Conservation (phyloP, 805 yeast species). For the Babjeviella inositovora region DNA sequence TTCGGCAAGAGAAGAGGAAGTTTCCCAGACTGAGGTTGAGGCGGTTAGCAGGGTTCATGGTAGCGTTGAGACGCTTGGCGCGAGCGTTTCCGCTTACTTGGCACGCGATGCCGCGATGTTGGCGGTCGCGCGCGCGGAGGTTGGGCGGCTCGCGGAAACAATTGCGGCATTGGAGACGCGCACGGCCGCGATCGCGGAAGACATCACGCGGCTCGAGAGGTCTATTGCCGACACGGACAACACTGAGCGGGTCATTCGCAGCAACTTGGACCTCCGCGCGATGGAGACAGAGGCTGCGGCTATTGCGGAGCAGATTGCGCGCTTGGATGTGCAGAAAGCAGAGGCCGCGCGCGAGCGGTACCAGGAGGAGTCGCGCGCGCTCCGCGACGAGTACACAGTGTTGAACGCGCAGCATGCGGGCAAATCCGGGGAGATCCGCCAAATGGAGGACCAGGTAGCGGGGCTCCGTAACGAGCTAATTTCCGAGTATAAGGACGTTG, state of each 20-base stretch:
- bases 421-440: conserved; percentile 74
- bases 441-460: conserved; percentile 56
- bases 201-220: conserved; percentile 16
- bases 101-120: no score
- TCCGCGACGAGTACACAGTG: conserved; percentile 32
- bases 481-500: conserved; percentile 59
- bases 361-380: conserved; percentile 33
- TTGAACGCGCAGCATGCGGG: conserved; percentile 56
- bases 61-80: no score
- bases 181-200: conserved; percentile 8
- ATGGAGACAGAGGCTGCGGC: conserved; percentile 18
- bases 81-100: no score
- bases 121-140: no score
- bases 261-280: conserved; percentile 43
- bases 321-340: conserved; percentile 39
- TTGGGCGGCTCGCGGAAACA: conserved; percentile 3
- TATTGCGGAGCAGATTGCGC: conserved; percentile 19
- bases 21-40: conserved; percentile 6
- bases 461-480: conserved; percentile 40
- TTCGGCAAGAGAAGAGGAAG: no score
- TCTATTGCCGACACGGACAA: conserved; percentile 38
- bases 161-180: conserved; percentile 11
- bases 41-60: conserved; percentile 8
- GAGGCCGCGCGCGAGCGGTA: conserved; percentile 43
- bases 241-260: conserved; percentile 45